These are phyloP conservation scores for Barbarea vulgaris DNA, from an alignment of 345 rosid genomes.

Conservation along the genomic window DNA sequence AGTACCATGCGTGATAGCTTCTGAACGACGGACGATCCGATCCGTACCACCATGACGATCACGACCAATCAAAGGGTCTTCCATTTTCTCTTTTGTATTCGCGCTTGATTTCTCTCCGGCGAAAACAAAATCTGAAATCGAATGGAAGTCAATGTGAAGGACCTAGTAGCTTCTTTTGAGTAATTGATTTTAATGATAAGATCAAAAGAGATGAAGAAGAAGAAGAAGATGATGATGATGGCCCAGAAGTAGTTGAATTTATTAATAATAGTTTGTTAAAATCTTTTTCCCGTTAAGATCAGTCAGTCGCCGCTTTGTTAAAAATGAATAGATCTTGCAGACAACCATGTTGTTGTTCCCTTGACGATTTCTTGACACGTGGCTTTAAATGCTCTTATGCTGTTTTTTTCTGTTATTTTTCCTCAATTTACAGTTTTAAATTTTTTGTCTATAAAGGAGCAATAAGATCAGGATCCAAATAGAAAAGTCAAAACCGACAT, in stretches of 20 bases:
- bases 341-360: conserved; percentile 24
- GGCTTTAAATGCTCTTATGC: background rate
- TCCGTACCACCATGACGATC: conserved; percentile 50
- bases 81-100: conserved; percentile 34
- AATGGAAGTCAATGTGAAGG: background rate
- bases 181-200: conserved; percentile 14
- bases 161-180: conserved; percentile 3
- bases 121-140: conserved; percentile 21
- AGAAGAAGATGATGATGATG: conserved; percentile 9
- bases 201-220: conserved; percentile 2
- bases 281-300: conserved; percentile 13
- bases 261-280: background rate
- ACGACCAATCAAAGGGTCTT: conserved; percentile 54
- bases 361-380: conserved; percentile 17
- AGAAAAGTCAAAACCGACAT: conserved; percentile 23
- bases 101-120: background rate
- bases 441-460: background rate
- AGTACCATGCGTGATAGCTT: conserved; percentile 82
- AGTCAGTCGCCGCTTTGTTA: conserved; percentile 13
- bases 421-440: background rate
- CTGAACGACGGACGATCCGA: conserved; percentile 55
- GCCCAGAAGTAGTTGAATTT: conserved; percentile 36
- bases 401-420: background rate
- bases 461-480: conserved; percentile 1
- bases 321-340: conserved; percentile 34